Conservation (phyloP, 192 early-diverging fungal genomes). For the Podila epicladia region DNA sequence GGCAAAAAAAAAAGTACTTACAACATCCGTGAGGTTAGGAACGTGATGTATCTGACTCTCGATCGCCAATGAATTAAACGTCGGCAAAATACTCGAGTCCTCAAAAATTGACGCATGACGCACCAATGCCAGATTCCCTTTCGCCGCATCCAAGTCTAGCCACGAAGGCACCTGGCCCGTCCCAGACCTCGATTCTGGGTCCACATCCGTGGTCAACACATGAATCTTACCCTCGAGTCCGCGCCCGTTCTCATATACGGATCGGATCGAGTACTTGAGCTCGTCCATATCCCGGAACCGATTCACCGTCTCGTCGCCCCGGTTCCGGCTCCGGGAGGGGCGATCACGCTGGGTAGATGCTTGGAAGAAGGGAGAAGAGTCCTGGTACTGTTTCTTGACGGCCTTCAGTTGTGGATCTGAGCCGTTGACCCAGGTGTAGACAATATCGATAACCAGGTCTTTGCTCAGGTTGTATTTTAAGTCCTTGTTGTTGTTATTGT, state of each 20-base stretch:
- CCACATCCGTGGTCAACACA: conserved; percentile 40
- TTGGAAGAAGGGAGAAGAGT: conserved; percentile 20
- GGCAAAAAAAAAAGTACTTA: conserved; percentile 15
- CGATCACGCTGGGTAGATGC: not conserved
- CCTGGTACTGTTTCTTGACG: conserved; percentile 17
- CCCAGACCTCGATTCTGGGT: not conserved
- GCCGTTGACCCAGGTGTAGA: conserved; percentile 59
- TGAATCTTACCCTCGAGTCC: conserved; percentile 28
- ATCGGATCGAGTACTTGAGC: conserved; percentile 52
- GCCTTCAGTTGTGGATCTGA: conserved; percentile 22
- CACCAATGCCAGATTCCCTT: conserved; percentile 15
- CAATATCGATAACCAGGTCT: conserved; percentile 29
- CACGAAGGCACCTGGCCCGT: conserved; percentile 41
- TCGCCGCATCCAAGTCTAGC: conserved; percentile 21
- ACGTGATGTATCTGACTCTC: conserved; percentile 51
- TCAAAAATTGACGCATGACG: conserved; percentile 41
- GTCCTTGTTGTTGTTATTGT: not conserved
- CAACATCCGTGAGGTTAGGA: conserved; percentile 29
- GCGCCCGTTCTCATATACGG: conserved; percentile 19
- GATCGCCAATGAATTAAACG: conserved; percentile 52
- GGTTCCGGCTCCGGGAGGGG: not conserved
- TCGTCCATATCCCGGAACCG: conserved; percentile 54
- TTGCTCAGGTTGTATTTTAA: not conserved
- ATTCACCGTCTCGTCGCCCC: conserved; percentile 13
- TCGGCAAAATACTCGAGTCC: conserved; percentile 18